Percentiles rank a stretch among this genome's conserved stretches.
These are phyloP conservation scores for Stylonectria norvegica DNA, from an alignment of 2,329 filamentous ascomycete genomes.

Conservation along the genomic window DNA sequence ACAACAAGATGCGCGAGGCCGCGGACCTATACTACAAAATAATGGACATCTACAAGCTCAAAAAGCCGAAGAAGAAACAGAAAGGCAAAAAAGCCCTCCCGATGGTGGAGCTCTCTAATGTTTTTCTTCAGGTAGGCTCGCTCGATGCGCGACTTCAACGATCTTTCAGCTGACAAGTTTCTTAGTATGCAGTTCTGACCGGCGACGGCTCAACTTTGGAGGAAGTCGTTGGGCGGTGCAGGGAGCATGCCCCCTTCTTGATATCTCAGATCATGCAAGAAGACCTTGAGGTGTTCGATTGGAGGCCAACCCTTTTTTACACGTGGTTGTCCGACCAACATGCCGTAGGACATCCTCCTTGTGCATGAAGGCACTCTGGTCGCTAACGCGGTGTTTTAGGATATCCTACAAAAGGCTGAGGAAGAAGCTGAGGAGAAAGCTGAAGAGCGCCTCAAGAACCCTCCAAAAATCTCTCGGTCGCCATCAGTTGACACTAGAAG, in stretches of 20 bases:
- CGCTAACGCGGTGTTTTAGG: slow-evolving; percentile 19
- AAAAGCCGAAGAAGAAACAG: slow-evolving; percentile 29
- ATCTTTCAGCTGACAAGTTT: slow-evolving; percentile 4
- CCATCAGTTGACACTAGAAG: slow-evolving; percentile 16
- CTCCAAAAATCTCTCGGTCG: slow-evolving; percentile 12
- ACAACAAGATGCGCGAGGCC: slow-evolving; percentile 59
- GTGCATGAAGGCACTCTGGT: neutral
- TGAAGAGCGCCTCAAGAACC: slow-evolving; percentile 18
- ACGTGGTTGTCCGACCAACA: slow-evolving; percentile 44
- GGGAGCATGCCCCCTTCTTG: slow-evolving; percentile 50
- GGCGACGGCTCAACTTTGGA: slow-evolving; percentile 52
- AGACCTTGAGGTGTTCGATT: slow-evolving; percentile 32
- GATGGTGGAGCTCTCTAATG: slow-evolving; percentile 25
- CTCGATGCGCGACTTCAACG: too few species aligned
- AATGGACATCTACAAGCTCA: slow-evolving; percentile 50
- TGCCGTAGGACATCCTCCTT: slow-evolving; percentile 32
- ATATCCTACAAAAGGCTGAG: slow-evolving; percentile 22
- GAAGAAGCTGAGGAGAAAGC: neutral
- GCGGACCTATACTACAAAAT: slow-evolving; percentile 62
- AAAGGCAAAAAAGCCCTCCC: slow-evolving; percentile 29
- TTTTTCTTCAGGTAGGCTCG: slow-evolving; percentile 32
- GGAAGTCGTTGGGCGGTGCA: slow-evolving; percentile 46
- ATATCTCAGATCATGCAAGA: slow-evolving; percentile 49
- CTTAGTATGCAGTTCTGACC: slow-evolving; percentile 47
- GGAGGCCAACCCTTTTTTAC: slow-evolving; percentile 46